phyloP scores from a whole-genome alignment of 139 green algal species.

The Tetradesmus obliquus region DNA sequence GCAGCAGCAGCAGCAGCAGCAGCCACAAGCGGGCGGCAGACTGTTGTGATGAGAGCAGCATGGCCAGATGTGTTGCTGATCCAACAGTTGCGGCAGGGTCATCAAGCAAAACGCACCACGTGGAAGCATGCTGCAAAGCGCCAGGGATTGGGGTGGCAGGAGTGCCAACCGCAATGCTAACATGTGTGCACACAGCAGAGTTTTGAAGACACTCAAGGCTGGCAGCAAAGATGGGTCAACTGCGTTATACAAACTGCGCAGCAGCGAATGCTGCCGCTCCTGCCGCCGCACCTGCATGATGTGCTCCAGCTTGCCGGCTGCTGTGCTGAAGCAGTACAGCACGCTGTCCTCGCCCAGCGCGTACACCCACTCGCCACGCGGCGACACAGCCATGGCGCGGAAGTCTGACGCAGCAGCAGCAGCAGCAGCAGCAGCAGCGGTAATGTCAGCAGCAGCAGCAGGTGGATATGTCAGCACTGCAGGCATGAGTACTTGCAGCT shows the following conservation, averaged over 20 bases:
- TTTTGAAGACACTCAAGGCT: too few relatives aligned
- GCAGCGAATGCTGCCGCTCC: too few relatives aligned
- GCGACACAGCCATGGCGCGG: slow-evolving; percentile 76
- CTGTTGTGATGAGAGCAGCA: not conserved
- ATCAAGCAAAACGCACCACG: not conserved
- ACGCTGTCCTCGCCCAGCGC: slow-evolving; percentile 88
- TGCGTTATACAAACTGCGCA: too few relatives aligned
- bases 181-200: too few relatives aligned
- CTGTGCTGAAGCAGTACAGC: slow-evolving; percentile 84
- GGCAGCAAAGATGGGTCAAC: too few relatives aligned
- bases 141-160: not conserved
- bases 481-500: not conserved
- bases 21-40: not conserved
- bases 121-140: not conserved
- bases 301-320: slow-evolving; percentile 87
- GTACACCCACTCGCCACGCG: slow-evolving; percentile 92
- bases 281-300: slow-evolving; percentile 71
- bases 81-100: too few relatives aligned
- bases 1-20: not conserved
- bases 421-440: not conserved
- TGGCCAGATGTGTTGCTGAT: too few relatives aligned
- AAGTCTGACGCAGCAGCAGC: slow-evolving; percentile 69
- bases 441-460: not conserved
- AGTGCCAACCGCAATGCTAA: not conserved
- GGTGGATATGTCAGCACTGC: not conserved